phyloP scores from a whole-genome alignment of 2,329 filamentous ascomycete genomes.

The Pseudogymnoascus sp. region DNA sequence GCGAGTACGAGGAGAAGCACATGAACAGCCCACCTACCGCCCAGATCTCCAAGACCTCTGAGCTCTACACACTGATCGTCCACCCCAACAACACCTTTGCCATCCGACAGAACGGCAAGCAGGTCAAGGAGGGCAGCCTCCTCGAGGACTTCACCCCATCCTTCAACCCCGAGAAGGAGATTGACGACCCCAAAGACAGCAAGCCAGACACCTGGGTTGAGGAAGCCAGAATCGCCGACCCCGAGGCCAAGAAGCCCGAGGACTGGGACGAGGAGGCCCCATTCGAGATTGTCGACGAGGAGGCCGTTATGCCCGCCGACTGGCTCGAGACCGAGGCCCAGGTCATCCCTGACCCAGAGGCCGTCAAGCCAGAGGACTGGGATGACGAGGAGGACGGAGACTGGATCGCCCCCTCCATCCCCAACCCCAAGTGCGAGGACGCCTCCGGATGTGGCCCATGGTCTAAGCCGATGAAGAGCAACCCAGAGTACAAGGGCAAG shows the following conservation, averaged over 20 bases:
- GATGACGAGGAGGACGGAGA: conserved; percentile 99
- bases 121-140: conserved; percentile 80
- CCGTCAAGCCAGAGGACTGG: conserved; percentile 97
- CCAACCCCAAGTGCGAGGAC: conserved; percentile 94
- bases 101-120: conserved; percentile 85
- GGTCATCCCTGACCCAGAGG: conserved; percentile 83
- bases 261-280: conserved; percentile 99
- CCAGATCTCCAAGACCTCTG: conserved; percentile 82
- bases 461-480: conserved; percentile 85
- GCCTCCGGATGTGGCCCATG: conserved; percentile 90
- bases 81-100: conserved; percentile 93
- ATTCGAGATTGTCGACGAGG: conserved; percentile 90
- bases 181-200: conserved; percentile 85
- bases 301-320: conserved; percentile 84
- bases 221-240: conserved; percentile 81
- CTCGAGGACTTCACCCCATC: conserved; percentile 86
- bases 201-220: conserved; percentile 98
- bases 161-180: conserved; percentile 93
- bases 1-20: conserved; percentile 99
- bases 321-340: conserved; percentile 88
- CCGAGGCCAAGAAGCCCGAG: conserved; percentile 89
- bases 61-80: conserved; percentile 94
- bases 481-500: conserved; percentile 98
- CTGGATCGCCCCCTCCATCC: conserved; percentile 81
- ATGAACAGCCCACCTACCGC: conserved; percentile 75